Percentiles rank a stretch among this genome's conserved stretches.
These are phyloP conservation scores for Hanseniaspora meyeri DNA, from an alignment of 805 yeast genomes.

Conservation along the genomic window DNA sequence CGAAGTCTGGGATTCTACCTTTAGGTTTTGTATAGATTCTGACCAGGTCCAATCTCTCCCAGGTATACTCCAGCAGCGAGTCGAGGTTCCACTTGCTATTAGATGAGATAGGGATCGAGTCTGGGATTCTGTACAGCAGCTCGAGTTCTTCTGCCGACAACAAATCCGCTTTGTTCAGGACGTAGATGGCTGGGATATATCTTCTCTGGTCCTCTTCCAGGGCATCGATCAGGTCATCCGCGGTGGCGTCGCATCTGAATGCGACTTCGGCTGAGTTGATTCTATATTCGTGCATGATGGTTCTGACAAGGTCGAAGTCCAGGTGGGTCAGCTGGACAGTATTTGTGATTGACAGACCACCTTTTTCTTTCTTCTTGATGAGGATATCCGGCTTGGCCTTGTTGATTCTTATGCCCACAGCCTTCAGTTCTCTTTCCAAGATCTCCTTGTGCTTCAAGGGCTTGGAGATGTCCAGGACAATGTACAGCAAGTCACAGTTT, in stretches of 20 bases:
- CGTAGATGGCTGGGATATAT: constrained; percentile 92
- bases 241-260: constrained; percentile 93
- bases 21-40: constrained; percentile 96
- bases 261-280: constrained; percentile 94
- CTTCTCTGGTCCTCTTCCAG: constrained; percentile 81
- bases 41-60: constrained; percentile 82
- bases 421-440: constrained; percentile 90
- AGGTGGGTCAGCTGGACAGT: constrained; percentile 87
- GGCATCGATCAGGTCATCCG: constrained; percentile 90
- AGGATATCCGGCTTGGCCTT: constrained; percentile 86
- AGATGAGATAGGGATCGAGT: constrained; percentile 93
- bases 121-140: constrained; percentile 78
- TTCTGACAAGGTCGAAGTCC: constrained; percentile 85
- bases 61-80: constrained; percentile 86
- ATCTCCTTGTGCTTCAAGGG: constrained; percentile 89
- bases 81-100: constrained; percentile 96
- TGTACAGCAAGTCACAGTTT: constrained; percentile 84
- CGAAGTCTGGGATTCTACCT: constrained; percentile 85
- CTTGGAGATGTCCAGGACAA: constrained; percentile 89
- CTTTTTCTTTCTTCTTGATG: constrained; percentile 84
- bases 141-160: constrained; percentile 89
- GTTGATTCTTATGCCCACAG: constrained; percentile 91
- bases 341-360: constrained; percentile 87
- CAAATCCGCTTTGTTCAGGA: constrained; percentile 89
- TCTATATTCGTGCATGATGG: constrained; percentile 91